Conservation (phyloP, 805 yeast genomes). For the Cyberlindnera maritima region DNA sequence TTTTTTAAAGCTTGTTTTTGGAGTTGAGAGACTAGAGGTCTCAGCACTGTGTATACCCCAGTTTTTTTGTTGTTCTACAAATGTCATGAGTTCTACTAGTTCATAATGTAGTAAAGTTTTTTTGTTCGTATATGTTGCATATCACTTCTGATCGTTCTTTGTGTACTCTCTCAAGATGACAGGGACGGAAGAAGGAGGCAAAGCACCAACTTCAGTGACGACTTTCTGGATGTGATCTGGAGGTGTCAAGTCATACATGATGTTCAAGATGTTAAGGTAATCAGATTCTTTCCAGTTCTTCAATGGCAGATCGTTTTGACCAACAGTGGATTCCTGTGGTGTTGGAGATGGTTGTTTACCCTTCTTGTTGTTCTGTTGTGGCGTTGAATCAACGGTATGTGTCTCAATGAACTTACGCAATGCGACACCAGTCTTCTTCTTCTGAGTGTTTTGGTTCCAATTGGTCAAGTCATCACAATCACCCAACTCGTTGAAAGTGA, state of each 20-base stretch:
- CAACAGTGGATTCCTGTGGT: constrained; percentile 21
- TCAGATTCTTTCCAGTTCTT: constrained; percentile 63
- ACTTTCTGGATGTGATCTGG: constrained; percentile 92
- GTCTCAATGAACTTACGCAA: constrained; percentile 59
- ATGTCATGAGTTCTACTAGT: constrained; percentile 5
- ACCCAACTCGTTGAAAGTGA: constrained; percentile 87
- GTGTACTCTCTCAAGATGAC: constrained; percentile 93
- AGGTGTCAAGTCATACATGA: constrained; percentile 92
- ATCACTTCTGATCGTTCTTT: constrained; percentile 6
- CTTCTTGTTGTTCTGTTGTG: constrained; percentile 26
- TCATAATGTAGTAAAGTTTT: too few relatives aligned
- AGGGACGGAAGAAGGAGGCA: constrained; percentile 98
- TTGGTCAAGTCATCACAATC: constrained; percentile 70
- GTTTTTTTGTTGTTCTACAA: too few relatives aligned
- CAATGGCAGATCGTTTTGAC: constrained; percentile 41
- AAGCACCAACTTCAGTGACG: constrained; percentile 91
- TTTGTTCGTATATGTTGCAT: too few relatives aligned
- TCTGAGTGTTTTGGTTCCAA: constrained; percentile 38
- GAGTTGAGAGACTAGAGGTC: too few relatives aligned
- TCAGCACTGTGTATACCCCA: too few relatives aligned
- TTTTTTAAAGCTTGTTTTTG: neutral
- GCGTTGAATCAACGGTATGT: constrained; percentile 25
- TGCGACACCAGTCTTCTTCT: constrained; percentile 49
- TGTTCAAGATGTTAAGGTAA: constrained; percentile 69
- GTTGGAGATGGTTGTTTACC: constrained; percentile 23